A percentile compares a stretch with the other conserved stretches of the same genome.
phyloP scores from a whole-genome alignment of 495 filamentous ascomycete species.

The Astrothelium macrocarpum region DNA sequence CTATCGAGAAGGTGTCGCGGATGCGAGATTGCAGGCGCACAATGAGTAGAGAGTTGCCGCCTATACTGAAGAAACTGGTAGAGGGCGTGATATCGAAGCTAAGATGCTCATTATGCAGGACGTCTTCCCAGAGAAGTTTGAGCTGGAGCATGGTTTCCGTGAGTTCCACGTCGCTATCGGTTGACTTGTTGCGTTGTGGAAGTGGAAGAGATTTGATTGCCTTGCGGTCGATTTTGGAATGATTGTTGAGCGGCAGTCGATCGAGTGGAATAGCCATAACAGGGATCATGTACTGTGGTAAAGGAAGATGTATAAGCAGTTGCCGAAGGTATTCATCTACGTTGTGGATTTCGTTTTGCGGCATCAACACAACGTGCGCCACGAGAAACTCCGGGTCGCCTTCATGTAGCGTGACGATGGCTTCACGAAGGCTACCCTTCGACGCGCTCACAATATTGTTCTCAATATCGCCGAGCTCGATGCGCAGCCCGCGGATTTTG shows the following conservation, averaged over 20 bases:
- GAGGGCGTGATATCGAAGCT: background rate
- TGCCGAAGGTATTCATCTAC: background rate
- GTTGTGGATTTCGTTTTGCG: background rate
- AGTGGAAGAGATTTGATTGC: background rate
- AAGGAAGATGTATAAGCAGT: background rate
- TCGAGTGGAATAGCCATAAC: background rate
- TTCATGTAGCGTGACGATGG: background rate
- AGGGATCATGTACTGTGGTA: background rate
- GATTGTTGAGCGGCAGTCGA: background rate
- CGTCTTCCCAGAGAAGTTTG: background rate
- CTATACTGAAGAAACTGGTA: constrained; percentile 33
- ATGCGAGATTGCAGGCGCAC: constrained; percentile 23
- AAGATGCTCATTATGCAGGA: background rate
- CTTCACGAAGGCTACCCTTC: background rate
- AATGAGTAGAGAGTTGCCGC: constrained; percentile 34
- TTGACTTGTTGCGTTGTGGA: background rate
- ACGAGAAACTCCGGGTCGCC: background rate
- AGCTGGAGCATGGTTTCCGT: background rate
- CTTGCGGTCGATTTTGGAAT: background rate
- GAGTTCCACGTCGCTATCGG: background rate
- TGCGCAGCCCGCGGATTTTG: constrained; percentile 16
- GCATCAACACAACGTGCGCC: background rate
- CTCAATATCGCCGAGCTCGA: constrained; percentile 11
- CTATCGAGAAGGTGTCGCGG: constrained; percentile 1
- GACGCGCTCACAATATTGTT: background rate